A percentile compares a stretch with the other conserved stretches of the same genome.
Conservation (phyloP, 2,329 filamentous ascomycete species). For the Trichoderma cornu-damae region DNA sequence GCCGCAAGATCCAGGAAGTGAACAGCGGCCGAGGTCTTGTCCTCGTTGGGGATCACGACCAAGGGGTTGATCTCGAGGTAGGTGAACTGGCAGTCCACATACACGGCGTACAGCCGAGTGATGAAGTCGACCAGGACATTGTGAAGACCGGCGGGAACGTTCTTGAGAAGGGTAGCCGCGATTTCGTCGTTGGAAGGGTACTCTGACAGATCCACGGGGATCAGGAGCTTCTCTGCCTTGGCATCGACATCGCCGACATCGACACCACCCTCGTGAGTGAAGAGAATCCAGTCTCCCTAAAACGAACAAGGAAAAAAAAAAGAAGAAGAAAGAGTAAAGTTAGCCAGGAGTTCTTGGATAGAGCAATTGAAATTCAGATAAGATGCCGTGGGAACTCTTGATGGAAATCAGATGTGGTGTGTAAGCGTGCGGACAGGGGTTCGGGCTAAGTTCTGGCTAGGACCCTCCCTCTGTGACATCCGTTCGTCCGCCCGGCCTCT, state of each 20-base stretch:
- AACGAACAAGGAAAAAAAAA: constrained; percentile 20
- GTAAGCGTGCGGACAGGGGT: constrained; percentile 18
- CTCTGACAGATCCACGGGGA: constrained; percentile 89
- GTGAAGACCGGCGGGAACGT: constrained; percentile 92
- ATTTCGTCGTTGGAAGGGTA: constrained; percentile 97
- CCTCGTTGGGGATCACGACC: constrained; percentile 92
- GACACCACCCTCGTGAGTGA: constrained; percentile 99
- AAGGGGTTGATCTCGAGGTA: constrained; percentile 99
- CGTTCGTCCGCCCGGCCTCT: constrained; percentile 35
- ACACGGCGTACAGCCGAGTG: constrained; percentile 94
- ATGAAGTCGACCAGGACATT: constrained; percentile 99
- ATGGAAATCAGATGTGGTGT: not conserved
- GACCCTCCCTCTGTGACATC: constrained; percentile 34
- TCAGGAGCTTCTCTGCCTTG: constrained; percentile 97
- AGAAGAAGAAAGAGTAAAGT: constrained; percentile 15
- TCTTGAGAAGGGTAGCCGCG: constrained; percentile 75
- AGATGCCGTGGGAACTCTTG: not conserved
- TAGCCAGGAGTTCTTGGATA: constrained; percentile 19
- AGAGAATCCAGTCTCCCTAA: constrained; percentile 98
- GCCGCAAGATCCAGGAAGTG: constrained; percentile 98
- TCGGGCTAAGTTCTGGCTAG: not conserved
- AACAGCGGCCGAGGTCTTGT: constrained; percentile 86
- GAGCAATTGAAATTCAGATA: not conserved
- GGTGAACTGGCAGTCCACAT: constrained; percentile 99
- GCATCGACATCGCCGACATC: constrained; percentile 98